phyloP scores from a whole-genome alignment of 805 yeast genomes.

The Candida dendrica region DNA sequence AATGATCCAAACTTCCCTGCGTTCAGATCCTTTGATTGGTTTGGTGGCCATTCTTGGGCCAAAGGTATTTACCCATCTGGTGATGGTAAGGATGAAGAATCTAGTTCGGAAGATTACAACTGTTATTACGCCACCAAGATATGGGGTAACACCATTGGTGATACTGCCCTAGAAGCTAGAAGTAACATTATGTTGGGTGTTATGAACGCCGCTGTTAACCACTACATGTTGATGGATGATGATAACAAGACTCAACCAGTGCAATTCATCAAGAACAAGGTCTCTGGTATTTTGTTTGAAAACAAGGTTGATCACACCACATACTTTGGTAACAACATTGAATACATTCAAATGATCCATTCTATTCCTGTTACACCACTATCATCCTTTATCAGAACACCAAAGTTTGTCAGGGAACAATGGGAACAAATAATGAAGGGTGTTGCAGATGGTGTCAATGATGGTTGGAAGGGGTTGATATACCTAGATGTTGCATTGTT shows the following conservation, averaged over 20 bases:
- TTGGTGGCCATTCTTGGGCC: conserved; percentile 73
- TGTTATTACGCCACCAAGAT: conserved; percentile 62
- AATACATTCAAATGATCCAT: conserved; percentile 74
- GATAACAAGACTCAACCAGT: conserved; percentile 51
- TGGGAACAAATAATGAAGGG: conserved; percentile 45
- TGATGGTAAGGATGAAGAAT: conserved; percentile 74
- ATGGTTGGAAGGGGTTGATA: conserved; percentile 70
- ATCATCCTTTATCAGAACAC: conserved; percentile 51
- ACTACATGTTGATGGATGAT: conserved; percentile 47
- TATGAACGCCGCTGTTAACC: conserved; percentile 43
- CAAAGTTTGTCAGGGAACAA: conserved; percentile 52
- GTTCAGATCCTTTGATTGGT: conserved; percentile 68
- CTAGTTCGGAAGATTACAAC: conserved; percentile 69
- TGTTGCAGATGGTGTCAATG: conserved; percentile 42
- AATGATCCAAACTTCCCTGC: conserved; percentile 57
- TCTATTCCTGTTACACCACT: conserved; percentile 69
- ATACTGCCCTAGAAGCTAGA: conserved; percentile 43
- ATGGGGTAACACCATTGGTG: conserved; percentile 52
- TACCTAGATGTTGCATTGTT: conserved; percentile 67
- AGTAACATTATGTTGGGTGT: conserved; percentile 57
- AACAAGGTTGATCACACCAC: conserved; percentile 70
- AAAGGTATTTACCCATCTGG: conserved; percentile 64
- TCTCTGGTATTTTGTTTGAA: conserved; percentile 68
- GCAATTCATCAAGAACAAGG: conserved; percentile 52
- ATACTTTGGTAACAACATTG: conserved; percentile 64